Evolutionary conservation across 805 yeast genomes (phyloP).

Genomic region (Metschnikowia koreensis): DNA sequence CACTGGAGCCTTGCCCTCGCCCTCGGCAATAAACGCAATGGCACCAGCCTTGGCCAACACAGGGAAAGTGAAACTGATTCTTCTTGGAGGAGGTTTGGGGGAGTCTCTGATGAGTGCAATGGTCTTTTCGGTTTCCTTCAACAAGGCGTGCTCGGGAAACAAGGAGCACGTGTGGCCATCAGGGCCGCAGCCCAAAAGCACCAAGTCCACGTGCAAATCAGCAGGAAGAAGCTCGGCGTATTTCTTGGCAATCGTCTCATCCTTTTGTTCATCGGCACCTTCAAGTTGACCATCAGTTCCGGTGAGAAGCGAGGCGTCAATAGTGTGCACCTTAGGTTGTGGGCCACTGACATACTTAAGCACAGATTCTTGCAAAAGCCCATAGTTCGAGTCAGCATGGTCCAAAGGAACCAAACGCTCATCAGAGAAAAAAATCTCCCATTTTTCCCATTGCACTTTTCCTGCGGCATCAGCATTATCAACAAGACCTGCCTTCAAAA

Average conservation of each 20-base stretch:
- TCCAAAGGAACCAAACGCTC: constrained; percentile 85
- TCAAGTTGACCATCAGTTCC: constrained; percentile 44
- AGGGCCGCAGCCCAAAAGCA: constrained; percentile 89
- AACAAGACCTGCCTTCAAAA: constrained; percentile 63
- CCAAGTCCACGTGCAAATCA: constrained; percentile 52
- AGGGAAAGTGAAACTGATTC: constrained; percentile 86
- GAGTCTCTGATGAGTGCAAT: constrained; percentile 75
- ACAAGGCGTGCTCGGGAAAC: constrained; percentile 78
- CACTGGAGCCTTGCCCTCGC: constrained; percentile 75
- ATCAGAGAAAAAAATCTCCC: constrained; percentile 86
- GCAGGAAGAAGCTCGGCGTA: constrained; percentile 60
- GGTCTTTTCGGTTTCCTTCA: constrained; percentile 49
- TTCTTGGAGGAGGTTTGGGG: constrained; percentile 91
- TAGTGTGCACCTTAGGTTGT: constrained; percentile 63
- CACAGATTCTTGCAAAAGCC: constrained; percentile 67
- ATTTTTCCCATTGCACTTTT: constrained; percentile 61
- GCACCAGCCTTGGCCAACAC: constrained; percentile 52
- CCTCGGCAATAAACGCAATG: constrained; percentile 86
- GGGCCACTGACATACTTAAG: constrained; percentile 44
- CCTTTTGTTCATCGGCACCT: constrained; percentile 48
- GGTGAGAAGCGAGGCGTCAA: constrained; percentile 59
- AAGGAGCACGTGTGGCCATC: constrained; percentile 95
- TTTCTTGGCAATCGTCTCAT: constrained; percentile 52
- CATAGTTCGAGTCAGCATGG: constrained; percentile 83
- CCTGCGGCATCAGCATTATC: constrained; percentile 46